phyloP scores from a whole-genome alignment of 257 asterid genomes.

The Solanum chaucha region DNA sequence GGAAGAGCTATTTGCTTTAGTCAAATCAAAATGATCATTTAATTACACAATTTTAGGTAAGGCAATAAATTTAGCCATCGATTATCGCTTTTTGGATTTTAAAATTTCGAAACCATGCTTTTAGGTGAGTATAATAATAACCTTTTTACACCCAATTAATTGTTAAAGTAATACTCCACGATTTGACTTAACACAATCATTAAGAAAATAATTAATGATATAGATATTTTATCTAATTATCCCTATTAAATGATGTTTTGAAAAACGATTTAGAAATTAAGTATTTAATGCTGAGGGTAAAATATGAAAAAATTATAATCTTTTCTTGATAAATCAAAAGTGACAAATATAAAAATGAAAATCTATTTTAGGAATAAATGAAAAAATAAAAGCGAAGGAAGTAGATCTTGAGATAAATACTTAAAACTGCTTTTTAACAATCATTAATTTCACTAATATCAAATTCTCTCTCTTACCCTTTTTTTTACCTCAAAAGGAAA shows the following conservation, averaged over 20 bases:
- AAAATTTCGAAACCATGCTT: background rate
- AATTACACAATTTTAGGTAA: background rate
- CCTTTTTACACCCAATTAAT: slow-evolving; percentile 4
- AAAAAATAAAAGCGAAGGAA: too few species aligned
- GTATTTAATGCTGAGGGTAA: too few species aligned
- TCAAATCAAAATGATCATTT: background rate
- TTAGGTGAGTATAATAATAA: slow-evolving; percentile 11
- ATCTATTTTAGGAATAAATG: too few species aligned
- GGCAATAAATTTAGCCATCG: background rate
- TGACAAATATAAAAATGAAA: too few species aligned
- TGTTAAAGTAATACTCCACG: background rate
- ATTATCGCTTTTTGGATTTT: slow-evolving; percentile 2
- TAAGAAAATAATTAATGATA: too few species aligned
- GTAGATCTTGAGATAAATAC: background rate
- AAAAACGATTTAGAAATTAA: too few species aligned
- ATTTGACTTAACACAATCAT: too few species aligned
- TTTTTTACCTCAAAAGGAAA: background rate
- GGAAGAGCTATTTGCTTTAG: background rate
- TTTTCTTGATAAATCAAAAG: too few species aligned
- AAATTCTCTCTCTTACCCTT: background rate
- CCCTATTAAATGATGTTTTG: too few species aligned
- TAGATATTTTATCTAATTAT: too few species aligned
- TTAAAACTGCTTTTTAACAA: slow-evolving; percentile 8
- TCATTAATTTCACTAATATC: slow-evolving; percentile 13
- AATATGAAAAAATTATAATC: too few species aligned